phyloP scores from a whole-genome alignment of 2,329 filamentous ascomycete genomes.

The Parastagonospora avenae region DNA sequence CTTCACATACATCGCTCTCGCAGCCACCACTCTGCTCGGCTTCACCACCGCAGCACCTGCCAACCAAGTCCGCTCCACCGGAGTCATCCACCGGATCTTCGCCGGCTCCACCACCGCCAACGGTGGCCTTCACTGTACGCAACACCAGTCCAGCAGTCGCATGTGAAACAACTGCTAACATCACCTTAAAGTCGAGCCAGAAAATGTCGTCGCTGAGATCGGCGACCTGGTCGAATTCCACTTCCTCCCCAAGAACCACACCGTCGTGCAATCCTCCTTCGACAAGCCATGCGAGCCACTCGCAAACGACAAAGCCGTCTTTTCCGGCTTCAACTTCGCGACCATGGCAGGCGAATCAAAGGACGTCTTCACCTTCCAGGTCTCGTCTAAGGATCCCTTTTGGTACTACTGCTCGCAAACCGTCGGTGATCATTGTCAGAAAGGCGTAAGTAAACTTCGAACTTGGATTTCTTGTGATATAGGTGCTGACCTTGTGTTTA shows the following conservation, averaged over 20 bases:
- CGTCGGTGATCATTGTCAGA: constrained; percentile 67
- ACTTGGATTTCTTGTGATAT: neutral
- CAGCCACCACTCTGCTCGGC: constrained; percentile 25
- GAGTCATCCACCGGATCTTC: constrained; percentile 34
- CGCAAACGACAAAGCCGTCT: constrained; percentile 58
- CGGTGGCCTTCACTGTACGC: constrained; percentile 34
- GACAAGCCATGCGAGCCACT: constrained; percentile 70
- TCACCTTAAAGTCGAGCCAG: constrained; percentile 18
- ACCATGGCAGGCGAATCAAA: constrained; percentile 31
- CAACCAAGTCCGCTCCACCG: constrained; percentile 20
- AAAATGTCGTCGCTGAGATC: constrained; percentile 37
- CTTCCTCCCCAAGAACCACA: constrained; percentile 68
- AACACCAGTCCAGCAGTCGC: neutral
- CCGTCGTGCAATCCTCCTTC: constrained; percentile 75
- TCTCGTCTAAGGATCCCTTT: constrained; percentile 72
- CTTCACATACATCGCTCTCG: constrained; percentile 24
- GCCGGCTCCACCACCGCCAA: constrained; percentile 32
- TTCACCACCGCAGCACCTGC: constrained; percentile 23
- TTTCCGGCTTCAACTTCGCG: constrained; percentile 67
- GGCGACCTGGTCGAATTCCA: constrained; percentile 54
- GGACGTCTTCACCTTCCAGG: constrained; percentile 67
- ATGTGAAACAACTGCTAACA: neutral
- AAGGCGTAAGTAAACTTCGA: too few species aligned
- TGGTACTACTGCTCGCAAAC: constrained; percentile 79
- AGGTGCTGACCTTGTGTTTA: neutral